These are phyloP conservation scores for Domatiomyces catenatus DNA, from an alignment of 2,329 filamentous ascomycete genomes.

Conservation along the genomic window DNA sequence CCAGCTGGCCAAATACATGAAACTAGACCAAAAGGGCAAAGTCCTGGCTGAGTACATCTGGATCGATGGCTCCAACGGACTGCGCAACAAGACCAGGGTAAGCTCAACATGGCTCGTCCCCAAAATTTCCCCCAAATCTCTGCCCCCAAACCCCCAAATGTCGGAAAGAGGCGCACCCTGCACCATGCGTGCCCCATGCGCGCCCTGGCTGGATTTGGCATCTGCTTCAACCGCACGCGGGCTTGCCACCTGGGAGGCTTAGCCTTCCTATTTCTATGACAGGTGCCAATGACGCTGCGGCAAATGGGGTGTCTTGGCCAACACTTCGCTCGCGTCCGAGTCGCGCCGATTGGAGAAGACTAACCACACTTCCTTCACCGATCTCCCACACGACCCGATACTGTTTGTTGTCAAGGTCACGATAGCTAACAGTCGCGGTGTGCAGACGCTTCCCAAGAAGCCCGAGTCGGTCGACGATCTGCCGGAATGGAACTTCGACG, in stretches of 20 bases:
- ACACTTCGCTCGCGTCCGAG: neutral
- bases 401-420: neutral
- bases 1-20: constrained; percentile 83
- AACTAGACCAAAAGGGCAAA: constrained; percentile 72
- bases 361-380: neutral
- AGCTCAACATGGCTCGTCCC: no score
- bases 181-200: neutral
- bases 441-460: constrained; percentile 48
- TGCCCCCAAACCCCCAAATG: no score
- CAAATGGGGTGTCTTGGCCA: neutral
- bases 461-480: constrained; percentile 47
- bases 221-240: neutral
- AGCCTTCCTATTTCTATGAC: neutral
- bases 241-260: neutral
- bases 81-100: constrained; percentile 93
- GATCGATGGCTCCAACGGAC: constrained; percentile 70
- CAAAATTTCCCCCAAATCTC: neutral
- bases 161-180: no score
- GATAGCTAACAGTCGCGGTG: constrained; percentile 1
- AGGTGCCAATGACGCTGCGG: neutral
- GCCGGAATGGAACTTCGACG: constrained; percentile 70
- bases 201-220: neutral
- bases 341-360: neutral
- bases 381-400: neutral
- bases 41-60: constrained; percentile 95